Conservation (phyloP, 2,329 filamentous ascomycete species). For the Arthrinium puccinioides region DNA sequence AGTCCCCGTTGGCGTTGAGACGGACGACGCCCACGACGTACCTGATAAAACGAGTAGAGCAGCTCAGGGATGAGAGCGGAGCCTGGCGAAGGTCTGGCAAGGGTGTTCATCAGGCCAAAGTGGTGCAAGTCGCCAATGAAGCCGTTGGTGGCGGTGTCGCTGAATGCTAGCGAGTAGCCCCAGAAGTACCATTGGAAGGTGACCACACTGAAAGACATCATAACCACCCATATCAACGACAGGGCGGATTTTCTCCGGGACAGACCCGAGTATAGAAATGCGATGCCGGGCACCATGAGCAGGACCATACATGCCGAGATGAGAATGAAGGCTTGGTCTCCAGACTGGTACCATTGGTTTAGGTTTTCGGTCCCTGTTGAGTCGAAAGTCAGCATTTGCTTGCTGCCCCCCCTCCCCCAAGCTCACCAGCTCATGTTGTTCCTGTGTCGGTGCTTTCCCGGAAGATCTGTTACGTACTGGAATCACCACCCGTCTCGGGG, state of each 20-base stretch:
- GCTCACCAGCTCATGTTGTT: too few relatives aligned
- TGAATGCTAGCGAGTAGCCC: constrained; percentile 95
- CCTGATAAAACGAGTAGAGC: constrained; percentile 90
- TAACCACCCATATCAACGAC: constrained; percentile 94
- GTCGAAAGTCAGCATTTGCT: too few relatives aligned
- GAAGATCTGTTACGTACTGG: too few relatives aligned
- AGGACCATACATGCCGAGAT: constrained; percentile 86
- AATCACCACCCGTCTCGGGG: constrained; percentile 63
- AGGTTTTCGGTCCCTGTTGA: constrained; percentile 69
- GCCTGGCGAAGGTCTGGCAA: constrained; percentile 78
- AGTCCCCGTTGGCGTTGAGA: background rate
- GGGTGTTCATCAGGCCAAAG: constrained; percentile 80
- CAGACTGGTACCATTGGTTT: constrained; percentile 91
- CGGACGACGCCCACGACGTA: constrained; percentile 28
- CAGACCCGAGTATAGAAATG: constrained; percentile 94
- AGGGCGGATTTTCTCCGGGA: constrained; percentile 96
- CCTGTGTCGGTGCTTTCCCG: too few relatives aligned
- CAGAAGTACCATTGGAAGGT: constrained; percentile 99
- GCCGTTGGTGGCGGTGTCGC: constrained; percentile 69
- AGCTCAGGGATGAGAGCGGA: constrained; percentile 84
- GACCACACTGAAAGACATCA: constrained; percentile 86
- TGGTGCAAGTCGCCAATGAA: constrained; percentile 88
- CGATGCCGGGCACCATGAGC: constrained; percentile 93
- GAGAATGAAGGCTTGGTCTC: constrained; percentile 92
- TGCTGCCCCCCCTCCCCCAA: too few relatives aligned